Evolutionary conservation across 345 rosid species (phyloP).

Genomic region (Litchi chinensis): DNA sequence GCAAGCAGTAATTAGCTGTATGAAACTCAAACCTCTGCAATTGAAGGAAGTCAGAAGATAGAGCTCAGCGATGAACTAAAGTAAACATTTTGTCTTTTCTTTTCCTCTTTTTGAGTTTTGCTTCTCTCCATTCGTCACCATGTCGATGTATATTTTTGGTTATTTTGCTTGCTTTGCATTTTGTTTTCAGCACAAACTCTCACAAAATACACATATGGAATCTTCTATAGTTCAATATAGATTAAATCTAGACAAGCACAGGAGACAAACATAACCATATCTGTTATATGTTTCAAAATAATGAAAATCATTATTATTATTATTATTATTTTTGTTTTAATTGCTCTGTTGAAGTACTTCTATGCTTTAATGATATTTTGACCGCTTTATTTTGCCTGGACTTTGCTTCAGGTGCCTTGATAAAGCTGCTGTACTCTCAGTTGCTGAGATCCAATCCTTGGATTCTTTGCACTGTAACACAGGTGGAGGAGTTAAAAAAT

Average conservation of each 20-base stretch:
- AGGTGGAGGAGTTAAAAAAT: constrained; percentile 95
- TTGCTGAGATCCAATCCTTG: constrained; percentile 68
- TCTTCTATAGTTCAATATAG: not conserved
- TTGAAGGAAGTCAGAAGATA: constrained; percentile 78
- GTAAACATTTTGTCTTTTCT: constrained; percentile 32
- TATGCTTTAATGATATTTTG: not conserved
- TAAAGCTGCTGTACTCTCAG: constrained; percentile 82
- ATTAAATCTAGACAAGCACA: not conserved
- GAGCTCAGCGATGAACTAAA: constrained; percentile 65
- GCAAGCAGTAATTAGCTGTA: constrained; percentile 58
- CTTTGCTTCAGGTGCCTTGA: constrained; percentile 74
- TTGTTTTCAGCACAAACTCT: not conserved
- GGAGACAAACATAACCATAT: not conserved
- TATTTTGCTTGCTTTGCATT: not conserved
- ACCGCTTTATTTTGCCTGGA: not conserved
- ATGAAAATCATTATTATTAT: too few species aligned
- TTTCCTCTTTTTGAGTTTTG: not conserved
- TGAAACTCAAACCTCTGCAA: constrained; percentile 69
- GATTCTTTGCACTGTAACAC: constrained; percentile 89
- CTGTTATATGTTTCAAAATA: not conserved
- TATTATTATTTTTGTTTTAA: not conserved
- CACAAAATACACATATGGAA: not conserved
- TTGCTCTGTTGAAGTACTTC: not conserved
- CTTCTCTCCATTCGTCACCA: too few species aligned
- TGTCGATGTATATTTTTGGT: too few species aligned